Percentiles rank a stretch among this genome's conserved stretches.
Evolutionary conservation across 1,284 basidiomycete species (phyloP).

Genomic region (Xanthoconium separans): DNA sequence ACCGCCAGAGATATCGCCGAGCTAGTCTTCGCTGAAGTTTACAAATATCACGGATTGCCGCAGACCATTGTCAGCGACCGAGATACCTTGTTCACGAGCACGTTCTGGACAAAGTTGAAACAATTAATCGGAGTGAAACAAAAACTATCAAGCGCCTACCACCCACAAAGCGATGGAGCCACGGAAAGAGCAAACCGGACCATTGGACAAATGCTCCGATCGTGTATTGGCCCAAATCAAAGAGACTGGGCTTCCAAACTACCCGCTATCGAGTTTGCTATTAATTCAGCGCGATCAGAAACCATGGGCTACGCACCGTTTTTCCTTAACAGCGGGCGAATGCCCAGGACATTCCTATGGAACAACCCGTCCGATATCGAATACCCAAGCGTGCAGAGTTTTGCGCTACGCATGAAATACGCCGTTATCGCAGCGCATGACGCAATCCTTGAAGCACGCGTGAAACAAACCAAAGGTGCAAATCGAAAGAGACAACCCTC

Average conservation of each 20-base stretch:
- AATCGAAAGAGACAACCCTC: slow-evolving; percentile 19
- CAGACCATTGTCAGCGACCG: background rate
- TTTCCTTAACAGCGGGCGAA: slow-evolving; percentile 35
- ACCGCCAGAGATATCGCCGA: too few species aligned
- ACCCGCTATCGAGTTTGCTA: slow-evolving; percentile 17
- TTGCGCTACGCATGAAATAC: slow-evolving; percentile 25
- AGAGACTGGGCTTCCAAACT: background rate
- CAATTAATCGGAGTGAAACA: background rate
- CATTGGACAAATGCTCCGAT: background rate
- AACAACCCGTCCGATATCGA: slow-evolving; percentile 2
- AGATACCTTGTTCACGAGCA: background rate
- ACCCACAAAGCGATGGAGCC: background rate
- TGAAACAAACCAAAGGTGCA: slow-evolving; percentile 18
- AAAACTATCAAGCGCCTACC: background rate
- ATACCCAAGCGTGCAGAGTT: slow-evolving; percentile 26
- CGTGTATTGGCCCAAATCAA: slow-evolving; percentile 7
- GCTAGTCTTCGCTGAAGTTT: too few species aligned
- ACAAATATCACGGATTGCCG: background rate
- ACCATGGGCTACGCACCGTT: slow-evolving; percentile 37
- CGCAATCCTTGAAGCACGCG: slow-evolving; percentile 26
- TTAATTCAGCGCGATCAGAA: slow-evolving; percentile 3
- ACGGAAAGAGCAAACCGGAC: background rate
- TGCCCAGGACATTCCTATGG: slow-evolving; percentile 34
- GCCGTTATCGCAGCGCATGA: slow-evolving; percentile 30
- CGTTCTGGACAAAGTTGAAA: background rate